Percentiles rank a stretch among this genome's conserved stretches.
Evolutionary conservation across 2,329 filamentous ascomycete genomes (phyloP).

Genomic region (Fonsecaea nubica): DNA sequence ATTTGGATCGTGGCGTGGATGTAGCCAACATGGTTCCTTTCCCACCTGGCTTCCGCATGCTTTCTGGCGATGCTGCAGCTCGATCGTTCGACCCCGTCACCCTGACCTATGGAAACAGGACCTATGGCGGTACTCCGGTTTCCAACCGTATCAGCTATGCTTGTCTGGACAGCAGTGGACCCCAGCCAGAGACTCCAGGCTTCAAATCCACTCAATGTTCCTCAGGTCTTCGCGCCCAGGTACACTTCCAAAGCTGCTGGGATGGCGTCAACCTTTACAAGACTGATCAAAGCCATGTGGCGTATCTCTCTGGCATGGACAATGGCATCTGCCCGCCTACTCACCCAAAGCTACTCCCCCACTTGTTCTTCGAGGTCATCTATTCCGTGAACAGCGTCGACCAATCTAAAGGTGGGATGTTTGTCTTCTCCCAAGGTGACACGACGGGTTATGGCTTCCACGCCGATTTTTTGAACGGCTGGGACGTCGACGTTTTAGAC

Average conservation of each 20-base stretch:
- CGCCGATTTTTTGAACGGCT: slow-evolving; percentile 81
- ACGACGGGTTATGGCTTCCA: slow-evolving; percentile 76
- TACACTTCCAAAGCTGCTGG: slow-evolving; percentile 91
- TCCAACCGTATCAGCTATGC: slow-evolving; percentile 81
- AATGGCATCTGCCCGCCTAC: slow-evolving; percentile 75
- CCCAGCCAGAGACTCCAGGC: slow-evolving; percentile 71
- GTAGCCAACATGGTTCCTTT: slow-evolving; percentile 72
- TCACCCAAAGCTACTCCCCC: slow-evolving; percentile 71
- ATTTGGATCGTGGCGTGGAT: slow-evolving; percentile 36
- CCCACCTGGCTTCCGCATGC: slow-evolving; percentile 78
- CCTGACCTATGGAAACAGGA: slow-evolving; percentile 31
- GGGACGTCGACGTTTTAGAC: slow-evolving; percentile 73
- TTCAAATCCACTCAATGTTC: slow-evolving; percentile 77
- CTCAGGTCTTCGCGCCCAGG: slow-evolving; percentile 80
- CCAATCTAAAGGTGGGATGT: slow-evolving; percentile 66
- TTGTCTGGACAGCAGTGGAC: slow-evolving; percentile 77
- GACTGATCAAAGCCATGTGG: slow-evolving; percentile 69
- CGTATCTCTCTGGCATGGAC: slow-evolving; percentile 79
- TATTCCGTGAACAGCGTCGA: slow-evolving; percentile 37
- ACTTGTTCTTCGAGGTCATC: slow-evolving; percentile 83
- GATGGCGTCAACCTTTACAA: slow-evolving; percentile 70
- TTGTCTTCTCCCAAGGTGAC: slow-evolving; percentile 80
- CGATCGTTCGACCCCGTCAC: slow-evolving; percentile 33
- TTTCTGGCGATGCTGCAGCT: slow-evolving; percentile 70
- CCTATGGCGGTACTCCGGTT: slow-evolving; percentile 62